Evolutionary conservation across 345 rosid species (phyloP).

Genomic region (Dipteronia sinensis): DNA sequence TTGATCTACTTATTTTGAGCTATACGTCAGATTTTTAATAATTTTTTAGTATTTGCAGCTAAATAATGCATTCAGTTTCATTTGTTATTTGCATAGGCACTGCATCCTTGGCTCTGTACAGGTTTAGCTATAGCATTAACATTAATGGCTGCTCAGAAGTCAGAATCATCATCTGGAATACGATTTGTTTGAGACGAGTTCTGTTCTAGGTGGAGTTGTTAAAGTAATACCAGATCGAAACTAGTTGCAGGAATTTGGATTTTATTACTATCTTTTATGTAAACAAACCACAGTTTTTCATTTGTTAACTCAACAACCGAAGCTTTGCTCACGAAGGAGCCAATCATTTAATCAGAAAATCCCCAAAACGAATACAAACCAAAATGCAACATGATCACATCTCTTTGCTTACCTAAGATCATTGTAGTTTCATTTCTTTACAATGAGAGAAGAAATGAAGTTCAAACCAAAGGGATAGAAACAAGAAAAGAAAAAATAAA

Average conservation of each 20-base stretch:
- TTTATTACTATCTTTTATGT: neutral
- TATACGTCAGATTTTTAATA: too few relatives aligned
- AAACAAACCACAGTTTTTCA: neutral
- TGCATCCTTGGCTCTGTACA: too few relatives aligned
- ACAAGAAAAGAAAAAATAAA: neutral
- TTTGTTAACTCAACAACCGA: neutral
- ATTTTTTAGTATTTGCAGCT: too few relatives aligned
- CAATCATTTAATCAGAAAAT: neutral
- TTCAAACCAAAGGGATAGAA: neutral
- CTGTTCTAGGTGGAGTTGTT: neutral
- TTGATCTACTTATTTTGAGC: too few relatives aligned
- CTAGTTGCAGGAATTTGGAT: neutral
- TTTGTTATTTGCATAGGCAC: too few relatives aligned
- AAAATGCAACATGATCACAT: neutral
- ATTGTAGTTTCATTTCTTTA: neutral
- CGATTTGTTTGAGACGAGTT: too few relatives aligned
- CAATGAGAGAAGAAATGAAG: neutral
- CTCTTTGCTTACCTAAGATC: neutral
- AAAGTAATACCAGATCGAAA: neutral
- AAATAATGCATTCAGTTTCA: too few relatives aligned
- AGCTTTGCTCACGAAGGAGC: neutral
- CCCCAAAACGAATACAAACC: neutral
- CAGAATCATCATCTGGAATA: too few relatives aligned
- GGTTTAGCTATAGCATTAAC: too few relatives aligned
- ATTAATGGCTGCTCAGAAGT: too few relatives aligned